Conservation (phyloP, 2,329 filamentous ascomycete genomes). For the Tolypocladium tundrense region DNA sequence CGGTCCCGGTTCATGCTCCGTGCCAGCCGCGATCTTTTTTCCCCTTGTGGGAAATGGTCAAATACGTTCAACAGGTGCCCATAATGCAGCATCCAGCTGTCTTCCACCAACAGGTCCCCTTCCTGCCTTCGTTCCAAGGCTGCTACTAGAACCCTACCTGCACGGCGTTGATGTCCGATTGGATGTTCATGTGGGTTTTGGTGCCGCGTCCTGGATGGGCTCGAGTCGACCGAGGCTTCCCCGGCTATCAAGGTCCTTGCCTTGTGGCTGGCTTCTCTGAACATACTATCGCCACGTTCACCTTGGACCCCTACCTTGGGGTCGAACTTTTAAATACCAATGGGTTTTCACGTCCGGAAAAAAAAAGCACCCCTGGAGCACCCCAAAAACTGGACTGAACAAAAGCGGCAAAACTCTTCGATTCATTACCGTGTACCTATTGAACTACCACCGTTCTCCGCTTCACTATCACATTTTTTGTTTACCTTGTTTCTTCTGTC, state of each 20-base stretch:
- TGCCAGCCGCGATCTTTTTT: slow-evolving; percentile 38
- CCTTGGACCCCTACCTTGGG: background rate
- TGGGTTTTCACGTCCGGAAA: background rate
- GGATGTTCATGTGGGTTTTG: background rate
- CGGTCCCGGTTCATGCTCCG: slow-evolving; percentile 23
- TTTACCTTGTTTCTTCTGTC: background rate
- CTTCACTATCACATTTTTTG: background rate
- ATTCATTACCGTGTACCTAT: slow-evolving; percentile 6
- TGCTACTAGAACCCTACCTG: slow-evolving; percentile 25
- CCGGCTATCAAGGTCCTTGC: background rate
- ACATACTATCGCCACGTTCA: background rate
- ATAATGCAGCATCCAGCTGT: slow-evolving; percentile 37
- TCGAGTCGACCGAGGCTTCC: background rate
- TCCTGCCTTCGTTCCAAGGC: slow-evolving; percentile 41
- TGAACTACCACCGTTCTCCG: background rate
- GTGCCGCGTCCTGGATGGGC: background rate
- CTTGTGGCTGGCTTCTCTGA: background rate
- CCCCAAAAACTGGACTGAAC: background rate
- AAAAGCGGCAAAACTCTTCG: background rate
- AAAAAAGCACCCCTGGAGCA: background rate
- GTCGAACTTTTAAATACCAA: background rate
- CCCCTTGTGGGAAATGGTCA: slow-evolving; percentile 41
- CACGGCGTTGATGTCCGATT: background rate
- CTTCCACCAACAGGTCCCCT: slow-evolving; percentile 42
- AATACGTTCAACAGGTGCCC: slow-evolving; percentile 39